Percentiles rank a stretch among this genome's conserved stretches.
Conservation (phyloP, 2,329 filamentous ascomycete species). For the Penicillium janthinellum region DNA sequence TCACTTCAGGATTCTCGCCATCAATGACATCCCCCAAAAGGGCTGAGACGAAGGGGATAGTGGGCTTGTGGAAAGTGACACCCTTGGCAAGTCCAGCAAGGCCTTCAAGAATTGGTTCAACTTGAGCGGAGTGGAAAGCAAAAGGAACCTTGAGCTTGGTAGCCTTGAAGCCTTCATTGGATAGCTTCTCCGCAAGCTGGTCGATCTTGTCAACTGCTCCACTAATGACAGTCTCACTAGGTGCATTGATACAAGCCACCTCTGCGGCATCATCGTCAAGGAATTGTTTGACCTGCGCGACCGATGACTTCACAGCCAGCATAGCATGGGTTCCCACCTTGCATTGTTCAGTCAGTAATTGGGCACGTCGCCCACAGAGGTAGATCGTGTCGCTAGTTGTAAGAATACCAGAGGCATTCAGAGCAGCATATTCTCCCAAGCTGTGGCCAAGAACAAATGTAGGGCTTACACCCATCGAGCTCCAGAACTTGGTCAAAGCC, state of each 20-base stretch:
- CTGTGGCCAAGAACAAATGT: constrained; percentile 47
- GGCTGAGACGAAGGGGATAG: constrained; percentile 50
- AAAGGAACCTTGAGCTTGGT: constrained; percentile 49
- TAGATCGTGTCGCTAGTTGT: constrained; percentile 43
- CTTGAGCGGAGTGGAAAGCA: constrained; percentile 51
- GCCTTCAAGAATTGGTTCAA: constrained; percentile 48
- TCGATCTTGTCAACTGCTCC: constrained; percentile 42
- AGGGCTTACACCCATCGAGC: constrained; percentile 36
- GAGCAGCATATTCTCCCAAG: constrained; percentile 46
- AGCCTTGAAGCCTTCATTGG: constrained; percentile 41
- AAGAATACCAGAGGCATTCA: constrained; percentile 42
- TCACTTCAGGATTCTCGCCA: constrained; percentile 33
- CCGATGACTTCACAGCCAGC: constrained; percentile 46
- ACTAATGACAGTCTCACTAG: constrained; percentile 48
- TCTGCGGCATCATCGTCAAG: constrained; percentile 34
- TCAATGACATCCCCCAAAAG: constrained; percentile 47
- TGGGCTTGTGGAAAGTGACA: constrained; percentile 43
- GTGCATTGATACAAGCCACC: constrained; percentile 48
- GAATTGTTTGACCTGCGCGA: constrained; percentile 35
- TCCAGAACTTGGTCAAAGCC: constrained; percentile 40
- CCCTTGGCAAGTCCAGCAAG: constrained; percentile 42
- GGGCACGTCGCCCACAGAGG: constrained; percentile 44
- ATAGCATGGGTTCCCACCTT: constrained; percentile 47
- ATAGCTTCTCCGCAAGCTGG: constrained; percentile 37
- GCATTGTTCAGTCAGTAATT: constrained; percentile 45